A percentile compares a stretch with the other conserved stretches of the same genome.
phyloP scores from a whole-genome alignment of 176 grass and related monocot species.

The Canna indica region DNA sequence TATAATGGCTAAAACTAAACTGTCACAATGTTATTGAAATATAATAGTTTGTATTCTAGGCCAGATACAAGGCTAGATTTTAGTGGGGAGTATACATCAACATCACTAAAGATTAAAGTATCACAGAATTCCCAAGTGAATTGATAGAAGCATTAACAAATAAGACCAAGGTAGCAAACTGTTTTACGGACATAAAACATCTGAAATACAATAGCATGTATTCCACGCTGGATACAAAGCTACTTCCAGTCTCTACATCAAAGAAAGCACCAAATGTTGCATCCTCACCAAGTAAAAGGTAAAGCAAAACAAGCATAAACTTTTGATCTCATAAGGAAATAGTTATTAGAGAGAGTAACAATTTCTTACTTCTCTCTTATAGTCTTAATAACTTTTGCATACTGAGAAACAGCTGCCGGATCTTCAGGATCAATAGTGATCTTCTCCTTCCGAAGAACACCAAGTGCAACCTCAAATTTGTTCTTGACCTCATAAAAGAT shows the following conservation, averaged over 20 bases:
- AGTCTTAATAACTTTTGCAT: constrained; percentile 73
- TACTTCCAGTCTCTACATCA: not conserved
- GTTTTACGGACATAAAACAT: too few relatives aligned
- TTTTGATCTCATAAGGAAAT: too few relatives aligned
- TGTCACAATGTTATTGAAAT: too few relatives aligned
- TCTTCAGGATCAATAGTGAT: constrained; percentile 94
- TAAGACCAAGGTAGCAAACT: too few relatives aligned
- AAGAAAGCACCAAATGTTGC: not conserved
- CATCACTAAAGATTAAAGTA: too few relatives aligned
- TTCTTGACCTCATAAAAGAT: constrained; percentile 96
- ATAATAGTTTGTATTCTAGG: not conserved
- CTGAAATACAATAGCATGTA: too few relatives aligned
- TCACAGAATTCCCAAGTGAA: not conserved
- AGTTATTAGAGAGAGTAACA: too few relatives aligned
- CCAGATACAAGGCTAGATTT: too few relatives aligned
- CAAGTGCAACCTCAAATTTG: constrained; percentile 66
- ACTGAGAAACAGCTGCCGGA: constrained; percentile 49
- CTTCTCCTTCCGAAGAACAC: constrained; percentile 89
- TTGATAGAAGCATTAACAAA: not conserved
- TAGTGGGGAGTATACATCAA: too few relatives aligned
- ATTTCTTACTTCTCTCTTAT: constrained; percentile 78
- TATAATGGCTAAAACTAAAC: too few relatives aligned
- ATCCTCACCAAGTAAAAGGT: not conserved
- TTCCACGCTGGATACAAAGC: not conserved
- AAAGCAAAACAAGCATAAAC: not conserved